A percentile compares a stretch with the other conserved stretches of the same genome.
phyloP scores from a whole-genome alignment of 2,329 filamentous ascomycete species.

The Ophiostoma tasmaniense region DNA sequence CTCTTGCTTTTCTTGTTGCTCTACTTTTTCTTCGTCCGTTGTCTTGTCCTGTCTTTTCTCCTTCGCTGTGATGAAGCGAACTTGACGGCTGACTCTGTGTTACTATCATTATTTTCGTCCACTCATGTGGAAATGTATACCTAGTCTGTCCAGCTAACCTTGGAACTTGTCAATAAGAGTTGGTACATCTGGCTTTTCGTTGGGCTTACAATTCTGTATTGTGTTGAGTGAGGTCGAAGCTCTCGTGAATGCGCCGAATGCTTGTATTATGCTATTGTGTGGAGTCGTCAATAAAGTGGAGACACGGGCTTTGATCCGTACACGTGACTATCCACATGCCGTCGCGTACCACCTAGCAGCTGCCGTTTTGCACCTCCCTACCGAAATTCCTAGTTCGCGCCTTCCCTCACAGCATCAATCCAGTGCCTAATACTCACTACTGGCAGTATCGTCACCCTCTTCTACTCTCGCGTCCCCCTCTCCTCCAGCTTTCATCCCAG shows the following conservation, averaged over 20 bases:
- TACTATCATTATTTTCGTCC: neutral
- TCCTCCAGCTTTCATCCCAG: neutral
- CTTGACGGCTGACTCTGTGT: neutral
- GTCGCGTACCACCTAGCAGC: neutral
- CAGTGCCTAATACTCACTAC: neutral
- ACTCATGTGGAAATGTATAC: neutral
- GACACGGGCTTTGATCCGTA: neutral
- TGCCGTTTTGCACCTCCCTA: conserved; percentile 1
- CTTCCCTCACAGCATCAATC: neutral
- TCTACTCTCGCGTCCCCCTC: neutral
- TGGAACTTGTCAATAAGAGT: neutral
- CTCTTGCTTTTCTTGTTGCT: neutral
- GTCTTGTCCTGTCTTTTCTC: neutral
- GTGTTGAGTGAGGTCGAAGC: neutral
- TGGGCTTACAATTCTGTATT: neutral
- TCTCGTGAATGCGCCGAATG: neutral
- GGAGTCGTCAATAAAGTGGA: neutral
- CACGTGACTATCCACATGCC: neutral
- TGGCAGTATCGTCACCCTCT: neutral
- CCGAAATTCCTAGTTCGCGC: conserved; percentile 1
- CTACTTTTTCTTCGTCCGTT: neutral
- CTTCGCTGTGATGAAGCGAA: neutral
- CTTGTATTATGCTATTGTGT: neutral
- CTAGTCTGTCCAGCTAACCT: neutral
- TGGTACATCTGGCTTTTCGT: neutral